Percentiles rank a stretch among this genome's conserved stretches.
Evolutionary conservation across 2,329 filamentous ascomycete species (phyloP).

Genomic region (Aspergillus viridinutans): DNA sequence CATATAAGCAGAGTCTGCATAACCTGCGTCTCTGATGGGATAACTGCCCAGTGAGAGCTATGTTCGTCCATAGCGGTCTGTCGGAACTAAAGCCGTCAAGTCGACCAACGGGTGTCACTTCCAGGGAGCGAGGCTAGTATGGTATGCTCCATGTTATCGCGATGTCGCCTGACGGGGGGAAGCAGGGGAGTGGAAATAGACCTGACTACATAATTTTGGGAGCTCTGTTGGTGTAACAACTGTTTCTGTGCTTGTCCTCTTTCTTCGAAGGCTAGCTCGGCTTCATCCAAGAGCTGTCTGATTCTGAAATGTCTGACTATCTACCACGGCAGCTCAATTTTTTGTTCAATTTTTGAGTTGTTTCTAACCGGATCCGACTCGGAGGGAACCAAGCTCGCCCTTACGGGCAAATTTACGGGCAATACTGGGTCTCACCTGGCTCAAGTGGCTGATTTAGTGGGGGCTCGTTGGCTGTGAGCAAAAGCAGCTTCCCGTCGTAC

Average conservation of each 20-base stretch:
- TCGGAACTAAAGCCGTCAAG: slow-evolving; percentile 8
- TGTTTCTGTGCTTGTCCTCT: background rate
- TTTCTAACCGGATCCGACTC: slow-evolving; percentile 1
- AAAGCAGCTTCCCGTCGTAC: slow-evolving; percentile 26
- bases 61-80: slow-evolving; percentile 14
- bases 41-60: background rate
- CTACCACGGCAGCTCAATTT: background rate
- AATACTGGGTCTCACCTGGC: slow-evolving; percentile 6
- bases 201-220: slow-evolving; percentile 2
- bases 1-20: slow-evolving; percentile 7
- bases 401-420: slow-evolving; percentile 2
- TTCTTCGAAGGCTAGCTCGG: background rate
- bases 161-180: slow-evolving; percentile 10
- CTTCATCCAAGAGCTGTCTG: background rate
- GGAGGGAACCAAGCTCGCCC: slow-evolving; percentile 12
- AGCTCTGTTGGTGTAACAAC: background rate
- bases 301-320: background rate
- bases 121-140: slow-evolving; percentile 8
- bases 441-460: slow-evolving; percentile 12
- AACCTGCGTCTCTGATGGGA: background rate
- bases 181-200: slow-evolving; percentile 3
- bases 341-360: background rate
- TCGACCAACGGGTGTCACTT: slow-evolving; percentile 13
- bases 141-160: background rate
- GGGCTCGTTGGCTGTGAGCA: slow-evolving; percentile 19